Base-by-base conservation (phyloP, 2,329 filamentous ascomycete species). In the Pestalotiopsis sp. region DNA sequence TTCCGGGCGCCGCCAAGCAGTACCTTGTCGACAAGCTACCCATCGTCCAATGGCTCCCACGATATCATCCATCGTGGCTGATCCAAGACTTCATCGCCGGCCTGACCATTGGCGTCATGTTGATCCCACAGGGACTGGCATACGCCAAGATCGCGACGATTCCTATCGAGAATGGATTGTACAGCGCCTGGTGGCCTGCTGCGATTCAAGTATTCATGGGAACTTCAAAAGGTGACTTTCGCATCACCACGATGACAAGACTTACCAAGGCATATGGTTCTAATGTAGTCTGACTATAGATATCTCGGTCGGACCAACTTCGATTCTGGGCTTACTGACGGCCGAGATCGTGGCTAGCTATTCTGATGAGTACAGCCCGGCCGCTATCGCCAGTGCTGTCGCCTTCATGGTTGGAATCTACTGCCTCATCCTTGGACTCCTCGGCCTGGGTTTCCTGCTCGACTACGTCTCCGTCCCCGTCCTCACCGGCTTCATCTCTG, bases 381-480 rank as follows among this genome's bases (percentile, higher is more conserved):
- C 86, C 23, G 83, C 86, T 41, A 87, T 91, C 41, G 87, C 89
- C 2, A 87, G 87, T 0, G 89, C 88, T 7, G 84, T 91, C 1
- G 87, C 89, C 13, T 84, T 91, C 75, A 87, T 89, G 79, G 88
- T 91, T 70, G 90, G 90, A 0, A 81, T 90, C 3, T 90, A 89
- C 72, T 83, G 86, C 17, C 83, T 91, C 25, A 81, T 84, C 17
- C 79, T 92, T 2, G 90, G 90, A 0, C 81, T 91, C 1, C 81
- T 91, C 25, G 89, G 89, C 66, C 85, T 91, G 4, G 89, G 89
- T 0, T 92, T 90, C 75, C 81, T 91, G 4, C 83, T 92, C 23
- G 89, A 92, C 69, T 91, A 90, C 72, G 87, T 92, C 72, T 91
- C 89, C 0, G 83, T 89, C 1, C 89, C 89, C 0, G 87, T 91